Base-by-base conservation (phyloP, 225 moss, liverwort and hornwort species). In the Bryoerythrophyllum caledonicum region DNA sequence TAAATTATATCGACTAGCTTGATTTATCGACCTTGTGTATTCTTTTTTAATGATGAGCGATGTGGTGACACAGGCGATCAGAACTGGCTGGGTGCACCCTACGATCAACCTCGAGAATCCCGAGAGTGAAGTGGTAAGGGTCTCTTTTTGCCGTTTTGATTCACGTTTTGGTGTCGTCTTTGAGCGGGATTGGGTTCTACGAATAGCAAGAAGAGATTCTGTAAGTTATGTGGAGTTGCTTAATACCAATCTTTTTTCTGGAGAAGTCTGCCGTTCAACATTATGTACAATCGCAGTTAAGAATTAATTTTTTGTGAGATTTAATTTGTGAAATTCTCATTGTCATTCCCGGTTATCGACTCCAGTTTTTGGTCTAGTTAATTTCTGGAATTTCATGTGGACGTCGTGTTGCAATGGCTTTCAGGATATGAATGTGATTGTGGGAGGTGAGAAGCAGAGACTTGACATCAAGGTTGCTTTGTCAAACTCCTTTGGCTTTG, bases 401-500 rank as follows among this genome's bases (percentile, higher is more conserved):
- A 46, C 56, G 30, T 20, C 15, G 70, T 57, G 53, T 70, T 37
- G 17, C 25, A 70, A 60, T 65, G 66, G 20, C 37, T 57, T 78
- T 57, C 84, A 87, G 84, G 84, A 87, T 81, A 49, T 87, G 84
- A 87, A 84, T 51, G 83, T 87, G 68, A 81, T 87, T 54, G 87
- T 87, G 68, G 87, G 87, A 81, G 70, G 81, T n/a, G 85, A 89
- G 73, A 82, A 83, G 71, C 78, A 87, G 77, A 83, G 72, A 79
- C 82, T 87, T 43, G 79, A 85, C 37, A 60, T 89, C 54, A 81
- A 89, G 66, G 83, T 89, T 6, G 87, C 83, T 37, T 43, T 91
- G 40, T 89, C 87, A 27, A 89, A 89, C 76, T 91, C 91, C 65
- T 89, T 91, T 52, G 91, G 91, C 27, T 91, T 91, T 63, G 89